Base-by-base conservation (phyloP, 1,284 basidiomycete genomes). In the Ustilago loliicola region DNA sequence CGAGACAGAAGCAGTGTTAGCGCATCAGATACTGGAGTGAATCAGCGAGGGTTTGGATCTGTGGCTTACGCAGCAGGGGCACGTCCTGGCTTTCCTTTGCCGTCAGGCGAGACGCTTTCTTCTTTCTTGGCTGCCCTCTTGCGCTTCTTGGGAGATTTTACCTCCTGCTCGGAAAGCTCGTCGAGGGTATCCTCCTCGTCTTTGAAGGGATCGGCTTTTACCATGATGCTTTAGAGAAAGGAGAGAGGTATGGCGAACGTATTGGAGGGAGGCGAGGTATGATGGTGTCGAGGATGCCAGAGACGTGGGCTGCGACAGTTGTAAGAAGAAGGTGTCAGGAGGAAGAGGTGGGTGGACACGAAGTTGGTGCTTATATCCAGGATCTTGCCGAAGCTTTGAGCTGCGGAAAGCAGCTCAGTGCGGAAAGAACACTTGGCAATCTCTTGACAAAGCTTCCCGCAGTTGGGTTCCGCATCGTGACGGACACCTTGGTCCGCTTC, bases 91-190 rank as follows among this genome's bases (percentile, higher is more conserved):
- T 50, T 50, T 9, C 23, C 13, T 19, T 50, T 50, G 27, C 25
- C n/a, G 48, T 45, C 42, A 45, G 48, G 48, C 13, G 48, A 50
- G 17, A n/a, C 23, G 27, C 48, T 50, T 2, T 29, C 27, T 17
- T 50, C 25, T 50, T 50, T 50, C 48, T 50, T 50, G n/a, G 48
- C 25, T 13, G 23, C 13, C 48, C 27, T 50, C 27, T 50, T 50
- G 7, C 25, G 48, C 48, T 50, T 50, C 48, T 50, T 50, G 27
- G 48, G 13, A 50, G 48, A 50, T 6, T 50, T 50, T 9, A 13
- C 0, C 3, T 21, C 4, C 51, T 51, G 23, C 25, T 51, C 42
- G n/a, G 38, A 40, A 19, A 40, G 11, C 38, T 50, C 48, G 23
- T 50, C 48, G 13, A 17, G 11, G 25, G 48, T 50, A 11, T 50